Evolutionary conservation across 2,329 filamentous ascomycete species (phyloP), one percentile per base, ranked within the genome.

Genomic region (Chaetothyriales sp.): DNA sequence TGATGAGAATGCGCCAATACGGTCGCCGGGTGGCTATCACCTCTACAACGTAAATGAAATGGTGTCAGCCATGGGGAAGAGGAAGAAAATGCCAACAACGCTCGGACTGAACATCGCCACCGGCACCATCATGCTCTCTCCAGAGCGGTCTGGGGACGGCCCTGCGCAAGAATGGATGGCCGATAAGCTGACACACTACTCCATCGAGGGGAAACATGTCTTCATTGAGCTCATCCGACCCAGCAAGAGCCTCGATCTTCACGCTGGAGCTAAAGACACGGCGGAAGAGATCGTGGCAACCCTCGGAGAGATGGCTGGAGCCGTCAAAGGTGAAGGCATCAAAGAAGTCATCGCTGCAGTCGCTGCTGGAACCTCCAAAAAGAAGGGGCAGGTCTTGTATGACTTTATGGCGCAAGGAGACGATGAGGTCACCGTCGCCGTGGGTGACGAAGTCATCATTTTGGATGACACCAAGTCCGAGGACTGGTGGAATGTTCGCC

Each of bases 21-120:
- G 67, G 28, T 82, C 83, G 1, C 86, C 86, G 4, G 86, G 86
- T 18, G 87, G 86, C 1, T 97, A 89, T 64, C 89, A 94, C 64
- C 76, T 97, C 67, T 97, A 95, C 70, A 95, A 95, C 62, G 89
- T 97, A 62, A 94, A 89, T 65, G 90, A 97, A 69, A 95, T 95
- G 85, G 81, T 95, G 4, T 90, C 89, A n/a, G 81, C 92, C 45
- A 89, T 95, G 81, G 90, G 90, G 52, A 95, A 94, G 73, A 85
- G 86, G 63, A 95, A 95, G 74, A 97, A 97, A 72, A 92, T 95
- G 86, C 89, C 90, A 1, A 95, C 89, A n/a, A 95, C 87, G 0
- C 69, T 97, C 40, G 90, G 90, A n/a, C 84, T 97, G 63, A 95
- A 97, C 65, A 75, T 92, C 51, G 82, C 84, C 47, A 94, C 87